These are phyloP conservation scores for Plasmopara halstedii DNA, from an alignment of 352 stramenopile species.

Conservation along the genomic window DNA sequence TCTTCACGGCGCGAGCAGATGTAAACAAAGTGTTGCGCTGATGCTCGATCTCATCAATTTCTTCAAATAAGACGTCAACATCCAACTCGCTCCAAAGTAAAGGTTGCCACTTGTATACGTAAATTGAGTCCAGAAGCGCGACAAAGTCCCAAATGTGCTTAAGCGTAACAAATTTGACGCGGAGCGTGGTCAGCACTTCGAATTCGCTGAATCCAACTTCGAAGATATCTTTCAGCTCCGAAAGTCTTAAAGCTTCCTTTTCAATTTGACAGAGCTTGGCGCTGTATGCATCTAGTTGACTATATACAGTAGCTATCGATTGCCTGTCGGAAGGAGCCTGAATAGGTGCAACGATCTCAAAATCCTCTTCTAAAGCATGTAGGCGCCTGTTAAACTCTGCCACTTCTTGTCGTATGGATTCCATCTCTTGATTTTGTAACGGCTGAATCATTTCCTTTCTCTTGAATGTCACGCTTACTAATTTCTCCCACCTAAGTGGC, in stretches of 20 bases:
- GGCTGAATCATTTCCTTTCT: conserved; percentile 90
- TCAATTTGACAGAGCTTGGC: conserved; percentile 72
- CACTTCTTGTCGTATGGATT: conserved; percentile 69
- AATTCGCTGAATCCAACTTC: conserved; percentile 82
- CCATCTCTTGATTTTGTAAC: conserved; percentile 84
- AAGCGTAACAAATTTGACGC: conserved; percentile 84
- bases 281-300: conserved; percentile 82
- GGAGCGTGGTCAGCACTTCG: conserved; percentile 71
- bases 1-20: conserved; percentile 60
- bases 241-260: conserved; percentile 64
- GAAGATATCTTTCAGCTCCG: conserved; percentile 94
- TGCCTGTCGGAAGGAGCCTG: conserved; percentile 17
- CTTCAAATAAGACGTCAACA: conserved; percentile 80
- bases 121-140: conserved; percentile 70
- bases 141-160: conserved; percentile 93
- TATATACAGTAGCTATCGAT: conserved; percentile 70
- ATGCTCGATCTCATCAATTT: conserved; percentile 80
- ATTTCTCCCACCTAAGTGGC: conserved; percentile 86
- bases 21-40: conserved; percentile 49
- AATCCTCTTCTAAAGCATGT: conserved; percentile 53
- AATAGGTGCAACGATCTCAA: conserved; percentile 51
- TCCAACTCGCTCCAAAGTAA: conserved; percentile 86
- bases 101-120: conserved; percentile 76
- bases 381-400: conserved; percentile 68
- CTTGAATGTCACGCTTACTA: conserved; percentile 91